Base-by-base conservation (phyloP, 2,329 filamentous ascomycete genomes). In the Zalaria sp. region DNA sequence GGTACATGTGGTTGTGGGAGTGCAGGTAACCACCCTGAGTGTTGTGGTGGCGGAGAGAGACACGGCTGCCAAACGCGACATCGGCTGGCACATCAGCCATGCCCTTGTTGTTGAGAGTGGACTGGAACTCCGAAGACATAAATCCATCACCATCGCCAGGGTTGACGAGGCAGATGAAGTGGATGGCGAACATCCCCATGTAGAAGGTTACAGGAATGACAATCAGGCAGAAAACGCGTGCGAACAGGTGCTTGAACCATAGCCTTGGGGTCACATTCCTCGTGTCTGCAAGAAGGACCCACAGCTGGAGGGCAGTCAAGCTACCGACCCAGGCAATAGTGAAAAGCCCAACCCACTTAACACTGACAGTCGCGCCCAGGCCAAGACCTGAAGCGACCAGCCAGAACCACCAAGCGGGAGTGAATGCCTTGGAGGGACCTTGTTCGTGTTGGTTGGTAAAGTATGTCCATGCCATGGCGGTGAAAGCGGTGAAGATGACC, bases 51-150 rank as follows among this genome's bases (percentile, higher is more conserved):
- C 91, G 83, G 53, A 98, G 74, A 49, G 72, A 79, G 54, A 98
- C 74, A 49, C 83, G 77, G 59, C 87, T 93, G 45, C 91, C 91
- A 55, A 91, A 81, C 27, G 83, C 80, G 44, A 98, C 82, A 64
- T 98, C 88, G 27, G 84, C 91, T 2, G 91, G 82, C 4, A 93
- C 87, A 62, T 93, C 87, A 58, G 86, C 81, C 91, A 98, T 98
- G 41, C 77, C 80, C 71, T 96, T 98, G 55, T 79, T 88, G 67
- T 96, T 98, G 51, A 98, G 71, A 2, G 91, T 96, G 28, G 91
- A 83, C 67, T 98, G 91, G 70, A 98, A 98, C 59, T 98, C 91
- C 42, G 89, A 94, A 58, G 88, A 95, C 91, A 98, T 98, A 71
- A 98, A 98, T 42, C 91, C 91, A 62, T 98, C 91, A 42, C 91